Percentiles rank a stretch among this genome's conserved stretches.
Conservation (phyloP, 768 basidiomycete species). For the Galerina marginata region DNA sequence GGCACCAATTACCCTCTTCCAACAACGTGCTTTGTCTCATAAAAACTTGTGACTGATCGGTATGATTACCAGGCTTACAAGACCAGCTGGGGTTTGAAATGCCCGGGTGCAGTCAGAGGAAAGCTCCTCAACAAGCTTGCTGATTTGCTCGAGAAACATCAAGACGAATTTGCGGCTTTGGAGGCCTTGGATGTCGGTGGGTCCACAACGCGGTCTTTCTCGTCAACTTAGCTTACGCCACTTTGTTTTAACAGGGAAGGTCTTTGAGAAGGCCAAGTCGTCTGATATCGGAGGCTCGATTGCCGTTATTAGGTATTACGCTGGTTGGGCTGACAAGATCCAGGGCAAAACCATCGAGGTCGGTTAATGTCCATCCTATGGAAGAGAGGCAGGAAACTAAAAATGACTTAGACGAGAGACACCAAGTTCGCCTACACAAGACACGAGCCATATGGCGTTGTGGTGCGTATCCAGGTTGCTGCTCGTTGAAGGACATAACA, state of each 20-base stretch:
- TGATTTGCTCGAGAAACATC: constrained; percentile 62
- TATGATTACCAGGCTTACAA: constrained; percentile 39
- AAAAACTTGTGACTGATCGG: neutral
- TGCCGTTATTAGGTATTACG: constrained; percentile 72
- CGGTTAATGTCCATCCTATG: neutral
- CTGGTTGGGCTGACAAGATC: constrained; percentile 89
- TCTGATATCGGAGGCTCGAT: constrained; percentile 54
- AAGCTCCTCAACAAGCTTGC: constrained; percentile 65
- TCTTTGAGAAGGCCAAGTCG: constrained; percentile 49
- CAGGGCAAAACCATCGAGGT: constrained; percentile 75
- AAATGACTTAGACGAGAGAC: constrained; percentile 47
- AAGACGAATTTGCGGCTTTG: constrained; percentile 69
- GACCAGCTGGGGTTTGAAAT: constrained; percentile 69
- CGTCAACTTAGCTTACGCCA: neutral
- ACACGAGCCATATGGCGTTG: constrained; percentile 68
- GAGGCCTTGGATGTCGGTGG: constrained; percentile 71
- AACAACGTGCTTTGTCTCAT: neutral
- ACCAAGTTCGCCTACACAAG: constrained; percentile 69
- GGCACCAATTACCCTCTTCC: neutral
- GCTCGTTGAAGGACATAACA: neutral
- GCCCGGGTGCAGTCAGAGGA: constrained; percentile 55
- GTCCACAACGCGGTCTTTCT: constrained; percentile 8
- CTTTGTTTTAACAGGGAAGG: constrained; percentile 50
- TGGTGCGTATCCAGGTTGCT: constrained; percentile 24
- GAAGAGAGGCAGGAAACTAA: neutral